Evolutionary conservation across 352 stramenopile species (phyloP).

Genomic region (Globisporangium nodosum): DNA sequence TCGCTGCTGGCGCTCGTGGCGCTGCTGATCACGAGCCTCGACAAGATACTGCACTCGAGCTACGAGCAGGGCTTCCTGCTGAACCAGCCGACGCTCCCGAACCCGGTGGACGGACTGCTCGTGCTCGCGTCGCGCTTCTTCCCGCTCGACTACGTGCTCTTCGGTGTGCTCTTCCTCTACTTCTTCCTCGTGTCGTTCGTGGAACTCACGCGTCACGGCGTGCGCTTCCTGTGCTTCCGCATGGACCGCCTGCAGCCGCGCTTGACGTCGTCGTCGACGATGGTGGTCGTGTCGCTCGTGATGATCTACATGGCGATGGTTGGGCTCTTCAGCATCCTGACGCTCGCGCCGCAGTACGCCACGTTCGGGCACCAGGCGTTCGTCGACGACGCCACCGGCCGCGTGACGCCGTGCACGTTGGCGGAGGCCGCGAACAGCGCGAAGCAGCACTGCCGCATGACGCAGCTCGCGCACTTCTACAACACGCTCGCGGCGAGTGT

Average conservation of each 20-base stretch:
- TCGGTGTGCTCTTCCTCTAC: conserved; percentile 72
- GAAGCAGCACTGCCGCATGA: conserved; percentile 58
- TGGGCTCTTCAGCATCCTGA: conserved; percentile 75
- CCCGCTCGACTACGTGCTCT: conserved; percentile 81
- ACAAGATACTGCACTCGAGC: conserved; percentile 73
- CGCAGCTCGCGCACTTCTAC: conserved; percentile 77
- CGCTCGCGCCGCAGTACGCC: conserved; percentile 77
- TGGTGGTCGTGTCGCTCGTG: conserved; percentile 72
- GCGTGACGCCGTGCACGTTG: conserved; percentile 58
- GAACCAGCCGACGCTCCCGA: conserved; percentile 55
- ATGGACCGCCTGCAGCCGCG: conserved; percentile 65
- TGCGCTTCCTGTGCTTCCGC: conserved; percentile 76
- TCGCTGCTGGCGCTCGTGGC: conserved; percentile 68
- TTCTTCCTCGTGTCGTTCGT: conserved; percentile 74
- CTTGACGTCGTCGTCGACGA: conserved; percentile 66
- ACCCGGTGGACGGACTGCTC: conserved; percentile 69
- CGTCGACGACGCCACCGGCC: conserved; percentile 27
- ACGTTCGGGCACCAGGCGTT: conserved; percentile 83
- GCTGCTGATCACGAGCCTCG: conserved; percentile 71
- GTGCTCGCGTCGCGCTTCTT: conserved; percentile 72
- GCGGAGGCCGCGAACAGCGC: conserved; percentile 49
- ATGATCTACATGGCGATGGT: conserved; percentile 81
- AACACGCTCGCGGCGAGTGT: conserved; percentile 66
- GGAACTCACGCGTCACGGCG: conserved; percentile 65
- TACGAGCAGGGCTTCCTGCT: conserved; percentile 69